Evolutionary conservation across 345 rosid genomes (phyloP), one percentile per base, ranked within the genome.

Genomic region (Lenwebbia sp.): DNA sequence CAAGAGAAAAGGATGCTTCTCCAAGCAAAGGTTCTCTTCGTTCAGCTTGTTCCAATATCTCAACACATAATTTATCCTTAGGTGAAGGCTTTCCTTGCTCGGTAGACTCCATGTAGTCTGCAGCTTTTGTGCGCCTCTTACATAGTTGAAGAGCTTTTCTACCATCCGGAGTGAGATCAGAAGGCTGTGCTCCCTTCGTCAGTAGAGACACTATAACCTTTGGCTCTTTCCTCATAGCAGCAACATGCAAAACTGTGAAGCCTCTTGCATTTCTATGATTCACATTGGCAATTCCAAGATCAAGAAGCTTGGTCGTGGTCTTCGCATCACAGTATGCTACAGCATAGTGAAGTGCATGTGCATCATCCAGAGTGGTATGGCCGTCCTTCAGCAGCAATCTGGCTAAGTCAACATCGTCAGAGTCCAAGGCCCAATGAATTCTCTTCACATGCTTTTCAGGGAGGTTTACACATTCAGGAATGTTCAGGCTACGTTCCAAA

Each of bases 221-320:
- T 52, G 99, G 99, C 83, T 95, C 98, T 82, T 91, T 96, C 86
- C 98, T 76, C 92, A 90, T 89, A 5, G 99, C 96, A 83, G 98
- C 96, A 87, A 93, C 90, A 54, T 95, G 99, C 76, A 96, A 92
- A 87, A 95, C 95, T 0, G 96, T 93, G 86, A 92, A 93, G 4
- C 98, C 99, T 85, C 96, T 92, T 26, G 88, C 86, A 83, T 95
- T 94, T 87, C 91, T 91, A 25, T 33, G 75, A 82, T 95, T 94
- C 53, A 93, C 95, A 85, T 95, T 94, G 5, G 98, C 96, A 51
- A 94, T 89, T 82, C 91, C 98, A 26, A 94, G 89, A 88, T 96
- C 95, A 25, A 96, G 92, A 82, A 96, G 93, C 87, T 96, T 98
- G 0, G 88, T 88, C 13, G 96, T 92, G 2, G 96, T 94, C 91